Conservation (phyloP, 106 monocot species). For the Dendrobium catenatum region DNA sequence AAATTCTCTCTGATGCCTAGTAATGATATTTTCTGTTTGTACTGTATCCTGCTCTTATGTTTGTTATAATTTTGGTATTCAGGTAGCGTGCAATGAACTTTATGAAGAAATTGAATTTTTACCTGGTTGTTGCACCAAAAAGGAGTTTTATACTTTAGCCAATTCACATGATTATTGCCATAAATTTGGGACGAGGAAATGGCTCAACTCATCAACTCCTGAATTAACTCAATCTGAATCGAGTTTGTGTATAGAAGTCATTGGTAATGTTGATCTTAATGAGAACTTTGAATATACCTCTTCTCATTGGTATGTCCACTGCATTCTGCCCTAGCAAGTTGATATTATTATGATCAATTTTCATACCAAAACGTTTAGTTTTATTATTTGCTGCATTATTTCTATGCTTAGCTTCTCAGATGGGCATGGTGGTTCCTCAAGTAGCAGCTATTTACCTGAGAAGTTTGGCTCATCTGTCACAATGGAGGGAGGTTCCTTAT, state of each 20-base stretch:
- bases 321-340: background rate
- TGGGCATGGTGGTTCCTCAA: constrained; percentile 10
- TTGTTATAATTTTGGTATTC: background rate
- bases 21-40: background rate
- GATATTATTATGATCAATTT: background rate
- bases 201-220: background rate
- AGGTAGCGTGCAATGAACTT: background rate
- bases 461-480: constrained; percentile 17
- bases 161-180: background rate
- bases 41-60: background rate
- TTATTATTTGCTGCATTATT: constrained; percentile 5
- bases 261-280: background rate
- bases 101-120: background rate
- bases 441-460: constrained; percentile 10
- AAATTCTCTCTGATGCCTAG: background rate
- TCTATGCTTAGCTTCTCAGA: constrained; percentile 20
- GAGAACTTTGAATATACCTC: background rate
- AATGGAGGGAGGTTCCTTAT: constrained; percentile 30
- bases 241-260: background rate
- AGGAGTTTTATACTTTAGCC: background rate
- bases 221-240: background rate
- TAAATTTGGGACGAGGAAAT: background rate
- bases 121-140: background rate
- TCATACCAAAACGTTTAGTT: background rate
- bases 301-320: background rate